phyloP scores from a whole-genome alignment of 805 yeast species.

The Debaryomyces prosopidis region DNA sequence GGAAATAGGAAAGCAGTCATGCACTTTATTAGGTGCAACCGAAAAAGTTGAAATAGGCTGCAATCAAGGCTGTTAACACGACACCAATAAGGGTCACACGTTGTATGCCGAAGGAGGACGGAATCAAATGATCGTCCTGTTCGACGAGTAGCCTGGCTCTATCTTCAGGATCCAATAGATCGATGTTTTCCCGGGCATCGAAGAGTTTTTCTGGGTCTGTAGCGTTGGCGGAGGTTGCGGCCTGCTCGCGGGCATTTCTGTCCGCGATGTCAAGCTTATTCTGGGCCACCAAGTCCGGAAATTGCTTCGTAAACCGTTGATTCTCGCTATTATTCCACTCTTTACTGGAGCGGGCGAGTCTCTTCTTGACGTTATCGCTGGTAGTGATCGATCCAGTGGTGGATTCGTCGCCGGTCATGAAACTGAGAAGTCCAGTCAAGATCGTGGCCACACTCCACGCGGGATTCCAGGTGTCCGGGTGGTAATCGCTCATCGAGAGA shows the following conservation, averaged over 20 bases:
- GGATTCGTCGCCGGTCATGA: conserved; percentile 85
- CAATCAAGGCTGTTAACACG: conserved; percentile 31
- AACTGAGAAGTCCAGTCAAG: conserved; percentile 80
- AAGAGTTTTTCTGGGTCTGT: conserved; percentile 17
- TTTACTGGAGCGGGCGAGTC: conserved; percentile 59
- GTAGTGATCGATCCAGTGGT: conserved; percentile 83
- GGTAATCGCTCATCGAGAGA: conserved; percentile 91
- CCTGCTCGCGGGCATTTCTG: conserved; percentile 3
- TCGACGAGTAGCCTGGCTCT: conserved; percentile 44
- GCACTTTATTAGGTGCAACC: conserved; percentile 15
- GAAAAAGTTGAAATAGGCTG: conserved; percentile 23
- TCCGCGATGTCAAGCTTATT: conserved; percentile 35
- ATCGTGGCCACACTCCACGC: conserved; percentile 94
- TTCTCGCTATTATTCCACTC: conserved; percentile 60
- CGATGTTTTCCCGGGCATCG: conserved; percentile 30
- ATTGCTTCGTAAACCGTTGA: conserved; percentile 57
- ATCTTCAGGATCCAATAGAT: conserved; percentile 65
- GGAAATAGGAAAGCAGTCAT: too few relatives aligned
- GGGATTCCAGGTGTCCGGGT: conserved; percentile 95
- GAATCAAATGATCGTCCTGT: conserved; percentile 15
- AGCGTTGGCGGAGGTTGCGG: conserved; percentile 3
- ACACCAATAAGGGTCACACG: conserved; percentile 28
- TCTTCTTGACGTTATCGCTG: conserved; percentile 54
- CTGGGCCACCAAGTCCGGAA: conserved; percentile 63
- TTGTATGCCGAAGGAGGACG: conserved; percentile 6